A percentile compares a stretch with the other conserved stretches of the same genome.
Conservation (phyloP, 495 filamentous ascomycete genomes). For the Neurospora intermedia region DNA sequence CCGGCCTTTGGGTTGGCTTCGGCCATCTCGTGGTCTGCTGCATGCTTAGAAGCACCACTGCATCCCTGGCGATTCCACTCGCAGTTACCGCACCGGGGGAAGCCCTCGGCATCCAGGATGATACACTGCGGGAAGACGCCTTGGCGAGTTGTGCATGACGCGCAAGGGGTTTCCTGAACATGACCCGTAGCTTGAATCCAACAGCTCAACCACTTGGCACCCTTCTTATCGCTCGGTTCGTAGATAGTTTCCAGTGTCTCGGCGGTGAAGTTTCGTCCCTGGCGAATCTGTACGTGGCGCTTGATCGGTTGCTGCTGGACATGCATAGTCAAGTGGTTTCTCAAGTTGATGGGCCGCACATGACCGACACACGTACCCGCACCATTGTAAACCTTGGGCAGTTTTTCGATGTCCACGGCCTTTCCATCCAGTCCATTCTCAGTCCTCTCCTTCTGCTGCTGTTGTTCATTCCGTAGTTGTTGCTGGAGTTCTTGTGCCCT, state of each 20-base stretch:
- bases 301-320: slow-evolving; percentile 13
- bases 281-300: slow-evolving; percentile 17
- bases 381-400: neutral
- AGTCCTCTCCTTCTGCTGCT: neutral
- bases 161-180: slow-evolving; percentile 13
- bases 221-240: slow-evolving; percentile 15
- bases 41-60: slow-evolving; percentile 1
- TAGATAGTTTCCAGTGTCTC: slow-evolving; percentile 16
- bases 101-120: slow-evolving; percentile 11
- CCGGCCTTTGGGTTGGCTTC: neutral
- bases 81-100: slow-evolving; percentile 24
- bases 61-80: slow-evolving; percentile 23
- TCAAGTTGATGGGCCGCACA: slow-evolving; percentile 4
- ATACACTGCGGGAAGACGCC: slow-evolving; percentile 20
- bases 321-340: slow-evolving; percentile 9
- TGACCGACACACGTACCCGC: slow-evolving; percentile 9
- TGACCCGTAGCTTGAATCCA: slow-evolving; percentile 24
- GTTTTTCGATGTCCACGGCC: neutral
- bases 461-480: neutral
- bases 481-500: neutral
- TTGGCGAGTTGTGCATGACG: slow-evolving; percentile 9
- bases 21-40: slow-evolving; percentile 1
- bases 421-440: neutral
- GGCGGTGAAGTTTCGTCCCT: slow-evolving; percentile 13
- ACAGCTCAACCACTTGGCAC: slow-evolving; percentile 20